These are phyloP conservation scores for Keqinozyma sinolaborantium DNA, from an alignment of 1,139 yeast genomes.

Conservation along the genomic window DNA sequence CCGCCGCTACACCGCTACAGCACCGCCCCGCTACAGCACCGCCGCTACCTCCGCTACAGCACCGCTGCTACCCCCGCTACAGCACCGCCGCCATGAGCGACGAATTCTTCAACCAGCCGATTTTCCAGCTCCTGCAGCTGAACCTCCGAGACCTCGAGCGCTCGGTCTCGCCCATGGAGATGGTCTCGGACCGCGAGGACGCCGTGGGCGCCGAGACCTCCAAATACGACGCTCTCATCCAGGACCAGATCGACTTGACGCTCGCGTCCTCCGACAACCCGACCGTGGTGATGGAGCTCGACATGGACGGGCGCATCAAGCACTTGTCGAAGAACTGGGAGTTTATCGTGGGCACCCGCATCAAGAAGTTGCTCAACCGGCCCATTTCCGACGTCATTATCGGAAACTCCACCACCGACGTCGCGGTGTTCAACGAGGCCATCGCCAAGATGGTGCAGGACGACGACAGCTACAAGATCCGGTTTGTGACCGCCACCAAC, in stretches of 20 bases:
- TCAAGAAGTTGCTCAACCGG: constrained; percentile 49
- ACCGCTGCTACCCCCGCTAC: constrained; percentile 1
- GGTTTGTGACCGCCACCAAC: constrained; percentile 60
- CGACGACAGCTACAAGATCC: constrained; percentile 74
- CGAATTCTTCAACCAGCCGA: constrained; percentile 20
- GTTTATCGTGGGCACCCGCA: constrained; percentile 62
- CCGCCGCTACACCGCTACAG: constrained; percentile 1
- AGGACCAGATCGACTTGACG: constrained; percentile 44
- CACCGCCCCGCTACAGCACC: constrained; percentile 1
- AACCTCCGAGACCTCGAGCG: constrained; percentile 21
- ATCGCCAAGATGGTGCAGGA: constrained; percentile 68
- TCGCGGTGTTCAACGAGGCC: constrained; percentile 66
- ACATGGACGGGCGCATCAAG: constrained; percentile 71
- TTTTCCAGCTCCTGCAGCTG: constrained; percentile 20
- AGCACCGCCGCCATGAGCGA: constrained; percentile 3
- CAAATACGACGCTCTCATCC: constrained; percentile 18
- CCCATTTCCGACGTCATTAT: constrained; percentile 65
- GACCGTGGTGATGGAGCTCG: constrained; percentile 83
- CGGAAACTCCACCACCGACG: constrained; percentile 63
- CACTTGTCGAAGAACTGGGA: constrained; percentile 80
- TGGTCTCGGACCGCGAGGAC: constrained; percentile 4
- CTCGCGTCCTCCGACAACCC: constrained; percentile 67
- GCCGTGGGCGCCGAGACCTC: background rate
- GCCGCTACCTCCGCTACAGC: constrained; percentile 1
- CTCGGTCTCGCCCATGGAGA: constrained; percentile 28